Conservation (phyloP, 1,139 yeast species). For the Taphrina wiesneri region DNA sequence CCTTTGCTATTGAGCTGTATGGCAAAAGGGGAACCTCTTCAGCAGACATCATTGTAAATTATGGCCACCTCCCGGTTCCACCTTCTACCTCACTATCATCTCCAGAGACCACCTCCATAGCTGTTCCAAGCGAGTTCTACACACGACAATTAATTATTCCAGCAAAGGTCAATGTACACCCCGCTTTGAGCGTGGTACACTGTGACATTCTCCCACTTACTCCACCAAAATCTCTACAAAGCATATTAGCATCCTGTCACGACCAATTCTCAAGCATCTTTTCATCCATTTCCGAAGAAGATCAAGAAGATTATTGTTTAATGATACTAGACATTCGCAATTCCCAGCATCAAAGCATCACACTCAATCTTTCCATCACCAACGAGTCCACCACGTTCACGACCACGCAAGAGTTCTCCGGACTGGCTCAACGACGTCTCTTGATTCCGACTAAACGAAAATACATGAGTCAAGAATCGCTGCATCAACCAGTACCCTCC, state of each 20-base stretch:
- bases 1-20: conserved; percentile 59
- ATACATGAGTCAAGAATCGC: conserved; percentile 50
- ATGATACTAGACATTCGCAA: conserved; percentile 70
- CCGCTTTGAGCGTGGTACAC: conserved; percentile 71
- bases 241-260: not conserved
- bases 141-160: conserved; percentile 64
- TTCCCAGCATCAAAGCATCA: conserved; percentile 56
- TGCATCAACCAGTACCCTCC: conserved; percentile 67
- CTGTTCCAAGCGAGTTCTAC: conserved; percentile 45
- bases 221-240: conserved; percentile 10
- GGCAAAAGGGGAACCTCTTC: conserved; percentile 76
- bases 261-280: not conserved
- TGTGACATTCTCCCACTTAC: conserved; percentile 66
- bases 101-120: not conserved
- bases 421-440: conserved; percentile 54
- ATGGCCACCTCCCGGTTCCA: conserved; percentile 50
- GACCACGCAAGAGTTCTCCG: conserved; percentile 40
- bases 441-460: conserved; percentile 69
- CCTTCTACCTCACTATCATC: conserved; percentile 5
- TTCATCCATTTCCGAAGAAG: not conserved
- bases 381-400: conserved; percentile 39
- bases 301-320: conserved; percentile 56
- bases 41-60: conserved; percentile 66
- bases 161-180: conserved; percentile 63
- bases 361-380: conserved; percentile 39